A percentile compares a stretch with the other conserved stretches of the same genome.
phyloP scores from a whole-genome alignment of 495 filamentous ascomycete genomes.

The Annulohypoxylon stygium region DNA sequence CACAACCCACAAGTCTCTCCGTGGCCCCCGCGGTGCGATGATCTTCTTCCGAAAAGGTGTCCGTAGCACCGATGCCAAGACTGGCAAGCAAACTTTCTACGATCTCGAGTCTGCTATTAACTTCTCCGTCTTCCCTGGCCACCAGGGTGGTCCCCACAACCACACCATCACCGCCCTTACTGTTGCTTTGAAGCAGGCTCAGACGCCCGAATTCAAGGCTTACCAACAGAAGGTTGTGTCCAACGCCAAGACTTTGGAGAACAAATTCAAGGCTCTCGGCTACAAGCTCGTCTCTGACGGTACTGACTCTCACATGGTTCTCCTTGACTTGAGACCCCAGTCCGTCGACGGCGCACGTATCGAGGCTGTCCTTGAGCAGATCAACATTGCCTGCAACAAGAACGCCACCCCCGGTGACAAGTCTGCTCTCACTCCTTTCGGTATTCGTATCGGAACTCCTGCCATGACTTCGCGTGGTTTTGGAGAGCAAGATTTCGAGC shows the following conservation, averaged over 20 bases:
- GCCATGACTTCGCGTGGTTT: conserved; percentile 97
- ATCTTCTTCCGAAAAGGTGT: conserved; percentile 99
- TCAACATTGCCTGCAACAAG: conserved; percentile 99
- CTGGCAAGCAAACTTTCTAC: conserved; percentile 89
- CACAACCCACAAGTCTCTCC: conserved; percentile 99
- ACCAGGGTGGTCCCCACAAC: conserved; percentile 99
- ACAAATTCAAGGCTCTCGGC: conserved; percentile 81
- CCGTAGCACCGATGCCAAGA: conserved; percentile 86
- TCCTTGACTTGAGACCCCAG: conserved; percentile 87
- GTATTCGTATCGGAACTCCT: conserved; percentile 95
- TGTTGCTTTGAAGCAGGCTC: conserved; percentile 95
- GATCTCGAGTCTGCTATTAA: conserved; percentile 98
- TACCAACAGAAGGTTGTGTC: conserved; percentile 94
- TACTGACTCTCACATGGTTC: conserved; percentile 98
- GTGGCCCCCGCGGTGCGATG: conserved; percentile 98
- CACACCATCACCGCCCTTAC: conserved; percentile 99
- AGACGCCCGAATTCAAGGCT: conserved; percentile 91
- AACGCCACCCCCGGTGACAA: conserved; percentile 98
- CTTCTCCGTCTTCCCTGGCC: conserved; percentile 98
- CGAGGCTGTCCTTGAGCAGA: conserved; percentile 95
- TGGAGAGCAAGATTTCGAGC: conserved; percentile 92
- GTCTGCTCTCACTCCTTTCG: conserved; percentile 92
- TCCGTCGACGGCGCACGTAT: conserved; percentile 92
- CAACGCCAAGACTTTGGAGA: conserved; percentile 92
- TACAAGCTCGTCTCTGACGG: conserved; percentile 96